Evolutionary conservation across 345 rosid species (phyloP).

Genomic region (Turnera subulata): DNA sequence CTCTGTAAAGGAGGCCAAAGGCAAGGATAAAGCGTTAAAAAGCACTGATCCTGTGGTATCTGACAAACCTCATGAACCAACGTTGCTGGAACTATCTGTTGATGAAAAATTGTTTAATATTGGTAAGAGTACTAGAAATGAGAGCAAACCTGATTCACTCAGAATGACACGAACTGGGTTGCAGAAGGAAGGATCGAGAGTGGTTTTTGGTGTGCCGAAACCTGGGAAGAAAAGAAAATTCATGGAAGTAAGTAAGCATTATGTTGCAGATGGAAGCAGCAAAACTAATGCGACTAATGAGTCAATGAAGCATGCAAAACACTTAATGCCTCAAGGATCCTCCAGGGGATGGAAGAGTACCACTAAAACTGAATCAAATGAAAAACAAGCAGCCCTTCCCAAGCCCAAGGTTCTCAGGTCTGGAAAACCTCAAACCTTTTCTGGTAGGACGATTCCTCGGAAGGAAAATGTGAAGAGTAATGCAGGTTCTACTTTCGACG

Average conservation of each 20-base stretch:
- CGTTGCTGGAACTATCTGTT: conserved; percentile 46
- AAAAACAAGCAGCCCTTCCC: conserved; percentile 43
- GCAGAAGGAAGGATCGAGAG: conserved; percentile 82
- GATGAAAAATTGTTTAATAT: conserved; percentile 61
- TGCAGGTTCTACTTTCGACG: conserved; percentile 32
- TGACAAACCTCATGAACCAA: conserved; percentile 43
- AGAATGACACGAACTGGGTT: conserved; percentile 66
- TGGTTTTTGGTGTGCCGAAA: conserved; percentile 84
- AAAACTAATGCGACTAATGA: conserved; percentile 50
- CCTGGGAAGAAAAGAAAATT: conserved; percentile 97
- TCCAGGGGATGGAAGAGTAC: conserved; percentile 56
- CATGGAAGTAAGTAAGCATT: conserved; percentile 98
- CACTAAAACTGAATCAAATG: conserved; percentile 49
- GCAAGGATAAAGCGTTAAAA: conserved; percentile 42
- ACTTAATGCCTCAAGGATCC: conserved; percentile 61
- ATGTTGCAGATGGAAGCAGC: conserved; percentile 47
- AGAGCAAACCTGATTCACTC: conserved; percentile 43
- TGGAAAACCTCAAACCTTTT: conserved; percentile 43
- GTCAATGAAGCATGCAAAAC: conserved; percentile 54
- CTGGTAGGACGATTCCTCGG: conserved; percentile 43
- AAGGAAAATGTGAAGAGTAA: conserved; percentile 36
- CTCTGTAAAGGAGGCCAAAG: conserved; percentile 43
- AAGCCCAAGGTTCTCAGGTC: conserved; percentile 60
- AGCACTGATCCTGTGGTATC: conserved; percentile 27
- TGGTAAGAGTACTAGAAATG: conserved; percentile 56